Base-by-base conservation (phyloP, 495 filamentous ascomycete species). In the Lineolata rhizophorae region DNA sequence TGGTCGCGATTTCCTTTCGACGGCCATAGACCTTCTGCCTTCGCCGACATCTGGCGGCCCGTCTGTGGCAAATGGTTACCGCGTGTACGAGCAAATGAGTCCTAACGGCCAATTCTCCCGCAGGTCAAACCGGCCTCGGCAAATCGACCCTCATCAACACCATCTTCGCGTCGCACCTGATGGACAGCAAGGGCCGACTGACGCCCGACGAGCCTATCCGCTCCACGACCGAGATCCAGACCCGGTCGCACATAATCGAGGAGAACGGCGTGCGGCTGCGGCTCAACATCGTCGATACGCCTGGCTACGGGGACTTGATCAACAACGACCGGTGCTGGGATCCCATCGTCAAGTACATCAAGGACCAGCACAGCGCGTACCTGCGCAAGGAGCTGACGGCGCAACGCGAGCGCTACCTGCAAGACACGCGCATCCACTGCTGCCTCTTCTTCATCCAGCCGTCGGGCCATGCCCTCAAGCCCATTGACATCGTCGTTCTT, bases 401-500 rank as follows among this genome's bases (percentile, higher is more conserved):
- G 42, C 90, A 99, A 64, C 78, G 87, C 55, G 87, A 99, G 55
- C 79, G 87, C 42, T 95, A 99, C 52, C 93, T 99, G 43, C 84
- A 92, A 60, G 87, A 99, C 56, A 95, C 87, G 42, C 76, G 87
- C 38, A 92, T 99, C 44, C 87, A 99, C 65, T 95, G 87, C 71
- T 99, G 87, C 57, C 62, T 99, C 35, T 99, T 95, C 68, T 99
- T 99, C 70, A 99, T 99, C 50, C 85, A 93, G 56, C 87, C 87
- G 8, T 92, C 83, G 4, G 87, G 87, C 22, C 87, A 99, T 62
- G 83, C 87, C 50, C 65, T 81, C 35, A 99, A 99, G 62, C 87
- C 87, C 14, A 99, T 99, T 49, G 87, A 99, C 56, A 99, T 99
- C 45, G 87, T 99, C 35, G 87, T 99, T 31, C 61, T 99, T 53